Evolutionary conservation across 306 rosid species (phyloP).

Genomic region (Notholithocarpus densiflorus): DNA sequence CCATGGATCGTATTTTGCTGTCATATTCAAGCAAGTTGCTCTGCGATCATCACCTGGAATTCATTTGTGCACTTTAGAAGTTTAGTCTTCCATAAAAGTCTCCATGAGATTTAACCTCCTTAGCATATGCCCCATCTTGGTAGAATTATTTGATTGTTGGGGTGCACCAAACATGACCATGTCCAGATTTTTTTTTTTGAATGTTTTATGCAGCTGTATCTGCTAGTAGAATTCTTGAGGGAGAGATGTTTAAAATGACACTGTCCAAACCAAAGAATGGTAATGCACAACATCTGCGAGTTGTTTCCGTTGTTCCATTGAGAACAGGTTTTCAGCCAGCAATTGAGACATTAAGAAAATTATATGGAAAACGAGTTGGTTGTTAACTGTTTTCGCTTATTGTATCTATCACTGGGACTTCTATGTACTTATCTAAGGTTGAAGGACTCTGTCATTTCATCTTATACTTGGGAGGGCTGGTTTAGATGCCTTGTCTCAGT

Average conservation of each 20-base stretch:
- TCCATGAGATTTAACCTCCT: background rate
- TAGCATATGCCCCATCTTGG: background rate
- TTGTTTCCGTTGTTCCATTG: slow-evolving; percentile 48
- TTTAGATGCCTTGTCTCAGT: background rate
- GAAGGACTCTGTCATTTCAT: background rate
- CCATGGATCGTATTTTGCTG: background rate
- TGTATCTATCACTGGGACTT: background rate
- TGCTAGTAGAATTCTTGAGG: slow-evolving; percentile 51
- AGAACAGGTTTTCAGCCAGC: slow-evolving; percentile 52
- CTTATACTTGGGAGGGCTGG: background rate
- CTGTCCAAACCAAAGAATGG: slow-evolving; percentile 55
- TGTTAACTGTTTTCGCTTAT: slow-evolving; percentile 4
- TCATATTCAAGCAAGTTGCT: background rate
- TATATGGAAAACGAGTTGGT: slow-evolving; percentile 29
- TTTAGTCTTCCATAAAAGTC: background rate
- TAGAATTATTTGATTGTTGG: background rate
- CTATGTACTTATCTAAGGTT: background rate
- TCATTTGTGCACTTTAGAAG: background rate
- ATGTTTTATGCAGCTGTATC: slow-evolving; percentile 39
- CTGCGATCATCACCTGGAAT: background rate
- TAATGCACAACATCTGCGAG: slow-evolving; percentile 47
- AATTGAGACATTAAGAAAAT: slow-evolving; percentile 42
- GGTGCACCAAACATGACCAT: background rate
- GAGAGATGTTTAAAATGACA: slow-evolving; percentile 59
- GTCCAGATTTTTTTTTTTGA: background rate